Evolutionary conservation across 2,329 filamentous ascomycete species (phyloP), one percentile per base, ranked within the genome.

Genomic region (Verticillium tricorpus): DNA sequence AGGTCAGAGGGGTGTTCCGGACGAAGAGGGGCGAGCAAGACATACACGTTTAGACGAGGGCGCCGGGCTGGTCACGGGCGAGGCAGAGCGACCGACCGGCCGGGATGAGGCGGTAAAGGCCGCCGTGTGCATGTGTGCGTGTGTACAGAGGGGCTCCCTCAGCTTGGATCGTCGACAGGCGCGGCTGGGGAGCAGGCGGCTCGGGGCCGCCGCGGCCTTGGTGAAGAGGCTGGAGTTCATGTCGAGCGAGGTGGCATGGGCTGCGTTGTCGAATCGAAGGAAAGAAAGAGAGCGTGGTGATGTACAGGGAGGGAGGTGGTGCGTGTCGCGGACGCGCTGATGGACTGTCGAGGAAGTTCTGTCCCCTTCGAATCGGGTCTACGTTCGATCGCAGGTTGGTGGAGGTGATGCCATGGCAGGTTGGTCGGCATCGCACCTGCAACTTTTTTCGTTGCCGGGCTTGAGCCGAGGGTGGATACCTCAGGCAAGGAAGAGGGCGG

Each of bases 221-320:
- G 75, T 75, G 63, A 82, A 67, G 66, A 81, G 69, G 69, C 72
- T 78, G 50, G 80, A 74, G 69, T 81, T 83, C 81, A 83, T 83
- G 54, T 66, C 75, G 69, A 64, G 69, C 45, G 22, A 19, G 22
- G 28, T 52, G 22, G 45, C 45, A 52, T 52, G 50, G 56, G 15
- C 50, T 39, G 32, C 40, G 32, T 56, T 34, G 8, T 22, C 25
- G 12, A 28, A 50, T 37, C 31, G 15, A 12, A 52, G 31, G 25
- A 50, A 32, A 35, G 25, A 50, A 32, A 35, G 31, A 59, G 19
- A 56, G 11, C 19, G 19, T 19, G 22, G 34, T 39, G 40, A 56
- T 34, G 17, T 34, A 32, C 28, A 52, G 45, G 19, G 39, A 22
- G 45, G n/a, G 19, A 19, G 39, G n/a, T 45, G 39, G 39, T 45